Percentiles rank a stretch among this genome's conserved stretches.
Conservation (phyloP, 2,329 filamentous ascomycete genomes). For the Neofusicoccum laricinum region DNA sequence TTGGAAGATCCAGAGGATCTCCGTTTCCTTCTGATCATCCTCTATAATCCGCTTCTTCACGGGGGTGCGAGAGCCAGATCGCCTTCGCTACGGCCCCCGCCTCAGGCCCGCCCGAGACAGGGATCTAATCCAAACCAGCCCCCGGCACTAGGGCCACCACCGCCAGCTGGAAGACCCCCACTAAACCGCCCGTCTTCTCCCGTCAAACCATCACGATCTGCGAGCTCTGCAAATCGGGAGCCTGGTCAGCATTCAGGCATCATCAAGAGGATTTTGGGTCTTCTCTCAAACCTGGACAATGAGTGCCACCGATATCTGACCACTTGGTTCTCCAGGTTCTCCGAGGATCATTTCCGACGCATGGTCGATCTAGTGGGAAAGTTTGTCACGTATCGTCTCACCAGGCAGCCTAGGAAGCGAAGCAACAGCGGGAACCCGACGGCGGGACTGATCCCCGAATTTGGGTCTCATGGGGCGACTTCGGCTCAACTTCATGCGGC, state of each 20-base stretch:
- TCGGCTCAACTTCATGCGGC: conserved; percentile 75
- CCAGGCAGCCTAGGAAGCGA: conserved; percentile 66
- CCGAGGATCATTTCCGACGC: conserved; percentile 64
- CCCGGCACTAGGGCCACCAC: neutral
- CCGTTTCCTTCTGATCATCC: conserved; percentile 73
- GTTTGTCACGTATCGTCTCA: conserved; percentile 78
- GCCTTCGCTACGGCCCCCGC: neutral
- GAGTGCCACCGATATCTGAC: conserved; percentile 75
- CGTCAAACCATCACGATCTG: neutral
- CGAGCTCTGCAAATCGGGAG: neutral
- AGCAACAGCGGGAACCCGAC: conserved; percentile 60
- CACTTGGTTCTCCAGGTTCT: conserved; percentile 72
- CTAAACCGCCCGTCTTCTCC: neutral
- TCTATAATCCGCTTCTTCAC: conserved; percentile 75
- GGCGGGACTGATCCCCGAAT: conserved; percentile 68
- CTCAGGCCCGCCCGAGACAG: conserved; percentile 5
- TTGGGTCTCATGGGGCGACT: conserved; percentile 51
- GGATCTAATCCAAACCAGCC: conserved; percentile 10
- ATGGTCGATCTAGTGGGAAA: conserved; percentile 74
- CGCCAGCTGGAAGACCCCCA: neutral
- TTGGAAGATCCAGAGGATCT: conserved; percentile 67
- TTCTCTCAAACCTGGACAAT: conserved; percentile 72
- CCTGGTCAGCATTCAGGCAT: conserved; percentile 75
- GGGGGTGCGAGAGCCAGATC: conserved; percentile 24
- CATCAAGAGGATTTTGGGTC: conserved; percentile 77